phyloP scores from a whole-genome alignment of 139 green algal genomes.

The Helicosporidium sp. region DNA sequence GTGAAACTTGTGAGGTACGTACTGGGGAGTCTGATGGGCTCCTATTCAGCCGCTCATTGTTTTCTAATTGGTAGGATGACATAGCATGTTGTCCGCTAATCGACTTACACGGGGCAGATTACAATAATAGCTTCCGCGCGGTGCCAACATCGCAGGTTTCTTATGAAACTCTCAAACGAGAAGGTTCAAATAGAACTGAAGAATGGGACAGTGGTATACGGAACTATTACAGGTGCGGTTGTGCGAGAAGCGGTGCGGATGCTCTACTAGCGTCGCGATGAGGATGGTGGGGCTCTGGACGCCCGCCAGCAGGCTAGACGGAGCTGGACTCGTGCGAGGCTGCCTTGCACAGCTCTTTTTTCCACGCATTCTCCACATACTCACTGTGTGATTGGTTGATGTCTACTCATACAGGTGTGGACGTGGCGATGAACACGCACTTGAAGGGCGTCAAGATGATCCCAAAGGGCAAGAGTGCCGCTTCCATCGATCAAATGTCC shows the following conservation, averaged over 20 bases:
- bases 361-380: background rate
- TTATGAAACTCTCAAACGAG: conserved; percentile 96
- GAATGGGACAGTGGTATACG: conserved; percentile 84
- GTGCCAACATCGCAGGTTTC: too few species aligned
- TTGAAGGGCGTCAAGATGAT: conserved; percentile 90
- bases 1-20: conserved; percentile 47
- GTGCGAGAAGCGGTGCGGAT: background rate
- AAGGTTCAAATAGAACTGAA: conserved; percentile 97
- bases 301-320: too few species aligned
- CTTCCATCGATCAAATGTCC: conserved; percentile 65
- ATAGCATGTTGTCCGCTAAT: background rate
- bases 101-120: too few species aligned
- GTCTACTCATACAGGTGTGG: conserved; percentile 60
- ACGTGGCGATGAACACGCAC: conserved; percentile 99
- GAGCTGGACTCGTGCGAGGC: too few species aligned
- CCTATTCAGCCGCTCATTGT: background rate
- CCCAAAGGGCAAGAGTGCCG: conserved; percentile 68
- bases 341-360: too few species aligned
- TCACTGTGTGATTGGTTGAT: conserved; percentile 1
- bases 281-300: too few species aligned
- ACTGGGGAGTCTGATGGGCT: background rate
- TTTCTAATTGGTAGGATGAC: too few species aligned
- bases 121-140: too few species aligned
- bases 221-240: conserved; percentile 73
- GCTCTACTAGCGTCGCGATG: too few species aligned